Evolutionary conservation across 345 rosid species (phyloP).

Genomic region (Conringia planisiliqua): DNA sequence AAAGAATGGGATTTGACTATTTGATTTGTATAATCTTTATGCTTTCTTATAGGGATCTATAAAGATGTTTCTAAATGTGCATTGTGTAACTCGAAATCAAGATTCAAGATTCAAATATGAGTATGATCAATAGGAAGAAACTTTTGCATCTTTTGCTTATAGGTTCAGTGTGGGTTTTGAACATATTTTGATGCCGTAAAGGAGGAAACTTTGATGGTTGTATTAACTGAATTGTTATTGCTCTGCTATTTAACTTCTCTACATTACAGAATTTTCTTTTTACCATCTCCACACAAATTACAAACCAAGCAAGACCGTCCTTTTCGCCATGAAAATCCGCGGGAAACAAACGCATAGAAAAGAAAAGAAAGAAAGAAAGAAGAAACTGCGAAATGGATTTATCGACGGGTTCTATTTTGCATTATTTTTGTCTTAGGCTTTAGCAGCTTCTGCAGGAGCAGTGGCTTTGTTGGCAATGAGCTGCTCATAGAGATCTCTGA

Average conservation of each 20-base stretch:
- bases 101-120: not conserved
- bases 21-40: not conserved
- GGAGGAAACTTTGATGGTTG: not conserved
- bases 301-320: constrained; percentile 25
- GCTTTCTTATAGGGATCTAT: not conserved
- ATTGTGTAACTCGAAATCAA: constrained; percentile 24
- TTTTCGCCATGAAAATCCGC: constrained; percentile 31
- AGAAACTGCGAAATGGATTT: constrained; percentile 24
- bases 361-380: constrained; percentile 2
- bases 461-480: constrained; percentile 49
- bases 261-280: constrained; percentile 18
- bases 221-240: constrained; percentile 22
- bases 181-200: not conserved
- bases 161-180: not conserved
- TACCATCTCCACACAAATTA: constrained; percentile 30
- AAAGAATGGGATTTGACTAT: not conserved
- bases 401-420: constrained; percentile 18
- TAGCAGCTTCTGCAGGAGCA: constrained; percentile 55
- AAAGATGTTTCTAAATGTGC: constrained; percentile 12
- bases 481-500: constrained; percentile 90
- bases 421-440: constrained; percentile 31
- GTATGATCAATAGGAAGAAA: constrained; percentile 1
- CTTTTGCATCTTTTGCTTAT: not conserved
- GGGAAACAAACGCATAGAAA: not conserved
- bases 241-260: constrained; percentile 33